A percentile compares a stretch with the other conserved stretches of the same genome.
phyloP scores from a whole-genome alignment of 495 filamentous ascomycete species.

The Aspergillus sclerotioniger region DNA sequence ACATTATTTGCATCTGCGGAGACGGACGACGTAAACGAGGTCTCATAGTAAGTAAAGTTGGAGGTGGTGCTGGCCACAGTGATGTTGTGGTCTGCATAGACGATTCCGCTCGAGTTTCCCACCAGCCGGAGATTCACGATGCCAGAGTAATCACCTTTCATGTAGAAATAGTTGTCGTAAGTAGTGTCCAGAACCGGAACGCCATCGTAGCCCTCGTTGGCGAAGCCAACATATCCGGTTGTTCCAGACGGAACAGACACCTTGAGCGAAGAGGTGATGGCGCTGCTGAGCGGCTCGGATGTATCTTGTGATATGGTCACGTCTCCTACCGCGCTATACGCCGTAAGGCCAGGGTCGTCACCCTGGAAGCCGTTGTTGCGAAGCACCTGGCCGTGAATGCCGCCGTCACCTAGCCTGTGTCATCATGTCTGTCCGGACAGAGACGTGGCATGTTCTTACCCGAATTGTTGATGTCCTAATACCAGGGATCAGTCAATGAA shows the following conservation, averaged over 20 bases:
- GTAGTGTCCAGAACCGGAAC: slow-evolving; percentile 54
- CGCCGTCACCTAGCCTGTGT: slow-evolving; percentile 51
- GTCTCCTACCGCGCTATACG: slow-evolving; percentile 54
- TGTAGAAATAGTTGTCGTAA: slow-evolving; percentile 59
- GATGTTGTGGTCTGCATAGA: slow-evolving; percentile 30
- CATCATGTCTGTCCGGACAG: too few species aligned
- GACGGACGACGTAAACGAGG: slow-evolving; percentile 28
- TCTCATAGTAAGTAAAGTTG: slow-evolving; percentile 36
- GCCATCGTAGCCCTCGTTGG: slow-evolving; percentile 63
- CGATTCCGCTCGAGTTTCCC: slow-evolving; percentile 26
- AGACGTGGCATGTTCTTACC: slow-evolving; percentile 32
- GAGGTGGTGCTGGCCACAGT: slow-evolving; percentile 25
- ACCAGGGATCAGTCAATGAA: background rate
- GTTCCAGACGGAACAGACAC: slow-evolving; percentile 36
- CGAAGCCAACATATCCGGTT: slow-evolving; percentile 47
- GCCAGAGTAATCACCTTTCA: slow-evolving; percentile 42
- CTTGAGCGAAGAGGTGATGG: slow-evolving; percentile 59
- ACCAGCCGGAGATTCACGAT: slow-evolving; percentile 31
- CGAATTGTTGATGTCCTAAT: slow-evolving; percentile 70
- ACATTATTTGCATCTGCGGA: slow-evolving; percentile 62
- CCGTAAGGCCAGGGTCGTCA: slow-evolving; percentile 43
- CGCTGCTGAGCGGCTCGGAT: slow-evolving; percentile 55
- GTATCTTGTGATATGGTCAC: slow-evolving; percentile 50
- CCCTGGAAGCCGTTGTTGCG: slow-evolving; percentile 70
- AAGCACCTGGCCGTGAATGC: slow-evolving; percentile 73